Base-by-base conservation (phyloP, 345 rosid species). In the Eucalyptus guilfoylei region DNA sequence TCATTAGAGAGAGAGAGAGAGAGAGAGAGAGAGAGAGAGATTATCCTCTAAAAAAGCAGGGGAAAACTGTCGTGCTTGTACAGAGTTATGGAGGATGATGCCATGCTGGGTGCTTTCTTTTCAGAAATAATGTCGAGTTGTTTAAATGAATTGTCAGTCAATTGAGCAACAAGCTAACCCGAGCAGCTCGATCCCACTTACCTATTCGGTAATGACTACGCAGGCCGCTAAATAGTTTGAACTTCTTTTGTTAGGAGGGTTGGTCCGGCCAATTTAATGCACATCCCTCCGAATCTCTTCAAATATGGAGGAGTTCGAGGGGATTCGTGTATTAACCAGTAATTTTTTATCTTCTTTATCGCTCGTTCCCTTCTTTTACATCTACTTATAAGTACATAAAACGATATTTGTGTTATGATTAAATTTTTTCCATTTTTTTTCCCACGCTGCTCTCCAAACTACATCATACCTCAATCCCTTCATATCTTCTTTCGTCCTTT, bases 371-470 rank as follows among this genome's bases (percentile, higher is more conserved):
- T 1, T 55, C 62, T 55, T 55, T 55, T 23, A 23, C 62, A 55
- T 60, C 15, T 5, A 32, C 32, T 4, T 32, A 32, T 67, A 4
- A 32, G 11, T 1, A 67, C 40, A 32, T 67, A 15, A 4, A 15
- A 32, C 9, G 40, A 67, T n/a, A 32, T 1, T 67, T 67, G 9
- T 67, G 80, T 15, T 14, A 32, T 5, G 16, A 15, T 4, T 32
- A 14, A 13, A 0, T 2, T n/a, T 64, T 64, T 14, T 5, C 3
- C 19, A 0, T 1, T 7, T 0, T 15, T 30, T 64, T 14, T 30
- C 10, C 72, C 72, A 0, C 19, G 1, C 19, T 26, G 0, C 34
- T 30, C 16, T 28, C 37, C 17, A 30, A 64, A 64, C 0, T 15
- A 32, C 80, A n/a, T 1, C 11, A 32, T 32, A 32, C 10, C 7